Evolutionary conservation across 768 basidiomycete species (phyloP).

Genomic region (Calocybe cyanea): DNA sequence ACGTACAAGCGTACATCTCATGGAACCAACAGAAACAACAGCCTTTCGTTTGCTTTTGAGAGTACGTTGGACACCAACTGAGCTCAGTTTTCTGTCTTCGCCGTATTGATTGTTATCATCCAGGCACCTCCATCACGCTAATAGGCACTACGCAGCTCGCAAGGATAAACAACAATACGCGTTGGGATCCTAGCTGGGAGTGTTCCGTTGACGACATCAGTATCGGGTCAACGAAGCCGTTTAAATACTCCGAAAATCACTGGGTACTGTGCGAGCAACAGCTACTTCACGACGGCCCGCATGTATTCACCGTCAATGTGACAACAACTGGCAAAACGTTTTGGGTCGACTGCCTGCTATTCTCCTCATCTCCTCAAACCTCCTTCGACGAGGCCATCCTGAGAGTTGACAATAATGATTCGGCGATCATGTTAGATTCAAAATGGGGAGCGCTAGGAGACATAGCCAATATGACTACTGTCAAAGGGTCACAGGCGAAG

Average conservation of each 20-base stretch:
- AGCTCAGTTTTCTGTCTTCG: background rate
- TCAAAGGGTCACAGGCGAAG: background rate
- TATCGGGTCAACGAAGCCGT: conserved; percentile 1
- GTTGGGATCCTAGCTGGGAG: conserved; percentile 10
- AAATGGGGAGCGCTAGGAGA: conserved; percentile 1
- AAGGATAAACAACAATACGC: background rate
- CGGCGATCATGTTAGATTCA: conserved; percentile 1
- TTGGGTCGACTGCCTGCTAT: conserved; percentile 3
- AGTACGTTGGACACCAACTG: conserved; percentile 15
- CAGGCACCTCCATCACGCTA: conserved; percentile 13
- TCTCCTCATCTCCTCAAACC: background rate
- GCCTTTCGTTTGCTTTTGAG: conserved; percentile 24
- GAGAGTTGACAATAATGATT: background rate
- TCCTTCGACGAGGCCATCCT: background rate
- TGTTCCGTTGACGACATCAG: conserved; percentile 22
- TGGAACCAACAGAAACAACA: conserved; percentile 22
- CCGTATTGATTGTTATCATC: background rate
- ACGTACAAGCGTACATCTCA: conserved; percentile 28
- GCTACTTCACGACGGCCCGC: background rate
- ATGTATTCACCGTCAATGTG: conserved; percentile 5
- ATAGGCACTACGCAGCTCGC: conserved; percentile 17
- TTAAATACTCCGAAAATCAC: conserved; percentile 1
- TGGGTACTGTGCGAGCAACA: conserved; percentile 3
- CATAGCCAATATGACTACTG: background rate
- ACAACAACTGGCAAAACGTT: conserved; percentile 2